These are phyloP conservation scores for Blastocrithidia nonstop DNA, from an alignment of 208 protist genomes.

Conservation along the genomic window DNA sequence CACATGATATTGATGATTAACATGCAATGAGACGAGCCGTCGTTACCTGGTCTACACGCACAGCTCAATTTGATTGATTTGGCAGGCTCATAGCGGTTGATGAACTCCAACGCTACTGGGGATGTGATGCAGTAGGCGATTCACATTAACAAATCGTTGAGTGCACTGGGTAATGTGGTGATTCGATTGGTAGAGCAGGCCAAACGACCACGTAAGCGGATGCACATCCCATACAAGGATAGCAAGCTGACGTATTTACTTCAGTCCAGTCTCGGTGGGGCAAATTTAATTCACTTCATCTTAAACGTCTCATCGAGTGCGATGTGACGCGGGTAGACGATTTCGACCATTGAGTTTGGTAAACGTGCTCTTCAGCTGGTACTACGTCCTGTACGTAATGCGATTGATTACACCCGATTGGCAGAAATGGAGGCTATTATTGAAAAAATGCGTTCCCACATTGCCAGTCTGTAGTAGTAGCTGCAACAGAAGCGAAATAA, in stretches of 20 bases:
- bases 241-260: constrained; percentile 89
- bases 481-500: constrained; percentile 37
- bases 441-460: constrained; percentile 82
- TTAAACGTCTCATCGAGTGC: constrained; percentile 60
- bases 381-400: constrained; percentile 74
- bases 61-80: constrained; percentile 91
- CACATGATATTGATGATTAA: constrained; percentile 85
- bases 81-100: constrained; percentile 82
- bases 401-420: constrained; percentile 83
- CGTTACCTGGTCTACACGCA: constrained; percentile 60
- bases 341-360: constrained; percentile 84
- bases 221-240: constrained; percentile 87
- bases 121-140: constrained; percentile 85
- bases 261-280: constrained; percentile 78
- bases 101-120: constrained; percentile 72
- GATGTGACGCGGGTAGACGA: constrained; percentile 68
- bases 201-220: constrained; percentile 50
- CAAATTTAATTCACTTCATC: constrained; percentile 82
- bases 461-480: constrained; percentile 62
- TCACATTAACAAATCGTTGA: constrained; percentile 90
- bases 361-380: constrained; percentile 79
- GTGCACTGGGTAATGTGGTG: constrained; percentile 88
- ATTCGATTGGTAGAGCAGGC: constrained; percentile 79
- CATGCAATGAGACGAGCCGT: constrained; percentile 82
- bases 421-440: constrained; percentile 90